These are phyloP conservation scores for Leptographium procerum DNA, from an alignment of 2,329 filamentous ascomycete species.

Conservation along the genomic window DNA sequence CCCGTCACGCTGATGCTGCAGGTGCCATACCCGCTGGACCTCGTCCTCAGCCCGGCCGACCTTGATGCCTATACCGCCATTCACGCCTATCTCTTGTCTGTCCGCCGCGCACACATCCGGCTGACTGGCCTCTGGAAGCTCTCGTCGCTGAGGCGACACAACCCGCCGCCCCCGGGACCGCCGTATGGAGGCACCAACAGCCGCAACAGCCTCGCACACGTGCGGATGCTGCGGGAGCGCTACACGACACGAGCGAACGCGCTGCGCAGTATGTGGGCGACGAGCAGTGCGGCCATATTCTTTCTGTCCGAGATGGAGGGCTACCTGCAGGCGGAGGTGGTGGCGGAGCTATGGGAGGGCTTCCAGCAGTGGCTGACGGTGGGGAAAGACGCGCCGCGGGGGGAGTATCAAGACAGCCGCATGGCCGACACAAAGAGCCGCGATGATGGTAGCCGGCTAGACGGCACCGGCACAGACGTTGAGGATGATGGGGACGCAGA, in stretches of 20 bases:
- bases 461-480: constrained; percentile 8
- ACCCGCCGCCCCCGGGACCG: constrained; percentile 59
- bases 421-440: not conserved
- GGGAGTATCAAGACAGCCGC: constrained; percentile 1
- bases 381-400: constrained; percentile 21
- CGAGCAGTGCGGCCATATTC: constrained; percentile 75
- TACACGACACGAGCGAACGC: constrained; percentile 50
- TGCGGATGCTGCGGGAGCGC: constrained; percentile 51
- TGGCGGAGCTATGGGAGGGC: constrained; percentile 68
- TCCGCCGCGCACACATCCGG: constrained; percentile 75
- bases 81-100: constrained; percentile 75
- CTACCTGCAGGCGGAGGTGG: constrained; percentile 83
- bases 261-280: constrained; percentile 83
- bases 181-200: constrained; percentile 46
- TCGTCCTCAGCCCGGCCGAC: constrained; percentile 71
- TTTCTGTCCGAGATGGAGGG: constrained; percentile 78
- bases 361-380: constrained; percentile 65
- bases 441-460: not conserved
- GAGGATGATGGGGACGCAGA: constrained; percentile 25
- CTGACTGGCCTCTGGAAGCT: constrained; percentile 81
- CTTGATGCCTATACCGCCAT: constrained; percentile 72
- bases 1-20: constrained; percentile 60
- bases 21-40: constrained; percentile 68
- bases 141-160: constrained; percentile 62
- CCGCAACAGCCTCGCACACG: constrained; percentile 13